Percentiles rank a stretch among this genome's conserved stretches.
Conservation (phyloP, 2,329 filamentous ascomycete species). For the Apiospora marii region DNA sequence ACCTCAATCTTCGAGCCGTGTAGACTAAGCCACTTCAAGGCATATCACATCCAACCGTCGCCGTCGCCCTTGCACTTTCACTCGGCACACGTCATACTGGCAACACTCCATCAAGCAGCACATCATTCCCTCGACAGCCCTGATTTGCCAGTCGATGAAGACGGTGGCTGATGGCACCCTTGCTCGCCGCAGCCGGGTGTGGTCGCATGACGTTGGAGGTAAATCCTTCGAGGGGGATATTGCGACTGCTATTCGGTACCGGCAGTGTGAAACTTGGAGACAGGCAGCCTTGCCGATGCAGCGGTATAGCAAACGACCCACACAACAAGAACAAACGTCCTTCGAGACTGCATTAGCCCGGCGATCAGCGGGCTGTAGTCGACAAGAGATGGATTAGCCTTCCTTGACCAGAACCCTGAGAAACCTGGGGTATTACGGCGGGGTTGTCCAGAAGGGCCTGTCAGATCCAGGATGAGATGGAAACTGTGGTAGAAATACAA, state of each 20-base stretch:
- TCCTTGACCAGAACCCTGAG: not conserved
- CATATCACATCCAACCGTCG: not conserved
- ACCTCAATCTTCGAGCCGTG: not conserved
- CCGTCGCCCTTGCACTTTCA: not conserved
- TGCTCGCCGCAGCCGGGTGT: not conserved
- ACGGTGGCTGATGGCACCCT: not conserved
- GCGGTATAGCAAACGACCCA: not conserved
- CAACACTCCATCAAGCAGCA: not conserved
- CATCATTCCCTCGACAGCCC: not conserved
- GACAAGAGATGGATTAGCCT: not conserved
- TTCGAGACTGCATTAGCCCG: slow-evolving; percentile 8
- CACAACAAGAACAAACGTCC: not conserved
- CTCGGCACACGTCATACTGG: not conserved
- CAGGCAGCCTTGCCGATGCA: not conserved
- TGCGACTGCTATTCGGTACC: not conserved
- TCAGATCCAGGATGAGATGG: not conserved
- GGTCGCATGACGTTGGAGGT: slow-evolving; percentile 6
- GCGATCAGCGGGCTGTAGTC: not conserved
- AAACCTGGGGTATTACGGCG: not conserved
- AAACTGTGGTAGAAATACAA: not conserved
- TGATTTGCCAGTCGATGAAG: not conserved
- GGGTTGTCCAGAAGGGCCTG: not conserved
- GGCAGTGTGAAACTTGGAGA: not conserved
- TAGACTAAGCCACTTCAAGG: slow-evolving; percentile 12
- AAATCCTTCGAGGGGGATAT: not conserved